Conservation (phyloP, 352 stramenopile species). For the Globisporangium polare region DNA sequence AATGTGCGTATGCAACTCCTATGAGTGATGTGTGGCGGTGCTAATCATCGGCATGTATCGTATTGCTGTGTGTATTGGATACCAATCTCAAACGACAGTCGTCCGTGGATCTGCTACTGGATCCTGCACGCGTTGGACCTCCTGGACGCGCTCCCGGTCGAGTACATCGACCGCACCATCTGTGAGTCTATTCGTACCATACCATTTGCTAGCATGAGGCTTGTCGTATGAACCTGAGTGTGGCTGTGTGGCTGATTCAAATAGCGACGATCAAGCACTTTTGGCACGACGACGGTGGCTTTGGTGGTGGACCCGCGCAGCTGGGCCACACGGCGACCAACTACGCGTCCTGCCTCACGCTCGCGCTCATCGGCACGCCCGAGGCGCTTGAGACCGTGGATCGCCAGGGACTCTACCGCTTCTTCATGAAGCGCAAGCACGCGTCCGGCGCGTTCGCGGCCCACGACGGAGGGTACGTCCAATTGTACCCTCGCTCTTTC, state of each 20-base stretch:
- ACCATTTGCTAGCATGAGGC: neutral
- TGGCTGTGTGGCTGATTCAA: neutral
- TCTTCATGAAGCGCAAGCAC: slow-evolving; percentile 88
- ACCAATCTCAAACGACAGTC: slow-evolving; percentile 34
- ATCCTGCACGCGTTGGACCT: slow-evolving; percentile 95
- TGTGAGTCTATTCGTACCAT: slow-evolving; percentile 18
- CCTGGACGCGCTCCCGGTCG: slow-evolving; percentile 71
- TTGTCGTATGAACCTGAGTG: neutral
- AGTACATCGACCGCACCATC: slow-evolving; percentile 34
- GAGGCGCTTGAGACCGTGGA: slow-evolving; percentile 77
- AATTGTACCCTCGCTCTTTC: neutral
- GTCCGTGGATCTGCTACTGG: slow-evolving; percentile 98
- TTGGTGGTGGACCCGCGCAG: slow-evolving; percentile 92
- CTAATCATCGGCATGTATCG: neutral
- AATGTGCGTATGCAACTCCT: too few species aligned
- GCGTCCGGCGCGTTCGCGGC: slow-evolving; percentile 92
- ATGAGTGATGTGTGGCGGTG: neutral
- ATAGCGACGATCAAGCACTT: slow-evolving; percentile 54
- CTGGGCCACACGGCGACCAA: slow-evolving; percentile 88
- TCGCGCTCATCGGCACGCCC: slow-evolving; percentile 90
- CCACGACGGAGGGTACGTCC: slow-evolving; percentile 90
- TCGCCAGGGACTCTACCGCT: slow-evolving; percentile 77
- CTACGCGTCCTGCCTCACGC: slow-evolving; percentile 93
- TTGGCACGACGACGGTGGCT: slow-evolving; percentile 85
- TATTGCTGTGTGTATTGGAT: neutral